Conservation (phyloP, 345 rosid species). For the Euphorbia tirucalli region DNA sequence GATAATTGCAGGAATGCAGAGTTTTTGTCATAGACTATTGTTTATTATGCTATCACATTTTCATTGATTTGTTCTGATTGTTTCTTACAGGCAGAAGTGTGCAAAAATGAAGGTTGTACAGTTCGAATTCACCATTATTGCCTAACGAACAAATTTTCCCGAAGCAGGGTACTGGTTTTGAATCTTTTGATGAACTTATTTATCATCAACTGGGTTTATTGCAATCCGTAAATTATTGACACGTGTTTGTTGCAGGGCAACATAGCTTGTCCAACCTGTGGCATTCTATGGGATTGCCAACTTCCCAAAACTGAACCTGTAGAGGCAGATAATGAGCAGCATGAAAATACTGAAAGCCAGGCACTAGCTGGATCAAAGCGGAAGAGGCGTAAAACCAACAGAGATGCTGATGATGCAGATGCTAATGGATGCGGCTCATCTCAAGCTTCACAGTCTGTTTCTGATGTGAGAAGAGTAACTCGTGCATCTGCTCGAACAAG, state of each 20-base stretch:
- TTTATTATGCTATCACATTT: not conserved
- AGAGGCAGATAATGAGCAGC: conserved; percentile 37
- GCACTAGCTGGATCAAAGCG: conserved; percentile 33
- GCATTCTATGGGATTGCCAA: conserved; percentile 46
- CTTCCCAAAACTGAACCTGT: conserved; percentile 45
- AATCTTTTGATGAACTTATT: conserved; percentile 4
- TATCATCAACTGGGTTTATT: not conserved
- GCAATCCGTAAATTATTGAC: not conserved
- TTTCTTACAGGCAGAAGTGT: conserved; percentile 60
- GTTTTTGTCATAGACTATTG: not conserved
- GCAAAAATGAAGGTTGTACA: conserved; percentile 59
- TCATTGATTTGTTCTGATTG: conserved; percentile 1
- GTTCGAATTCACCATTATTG: conserved; percentile 81
- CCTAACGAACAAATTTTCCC: conserved; percentile 51
- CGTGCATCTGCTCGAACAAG: conserved; percentile 34
- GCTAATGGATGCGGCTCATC: conserved; percentile 31
- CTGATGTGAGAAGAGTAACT: conserved; percentile 50
- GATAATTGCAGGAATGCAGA: not conserved
- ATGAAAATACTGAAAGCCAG: conserved; percentile 29
- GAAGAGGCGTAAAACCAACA: conserved; percentile 36
- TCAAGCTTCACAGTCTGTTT: conserved; percentile 32
- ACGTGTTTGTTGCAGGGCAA: conserved; percentile 41
- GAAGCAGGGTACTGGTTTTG: conserved; percentile 39
- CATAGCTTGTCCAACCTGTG: conserved; percentile 62
- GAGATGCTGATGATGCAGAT: conserved; percentile 20